phyloP scores from a whole-genome alignment of 2,329 filamentous ascomycete species.

The Thyridium curvatum region DNA sequence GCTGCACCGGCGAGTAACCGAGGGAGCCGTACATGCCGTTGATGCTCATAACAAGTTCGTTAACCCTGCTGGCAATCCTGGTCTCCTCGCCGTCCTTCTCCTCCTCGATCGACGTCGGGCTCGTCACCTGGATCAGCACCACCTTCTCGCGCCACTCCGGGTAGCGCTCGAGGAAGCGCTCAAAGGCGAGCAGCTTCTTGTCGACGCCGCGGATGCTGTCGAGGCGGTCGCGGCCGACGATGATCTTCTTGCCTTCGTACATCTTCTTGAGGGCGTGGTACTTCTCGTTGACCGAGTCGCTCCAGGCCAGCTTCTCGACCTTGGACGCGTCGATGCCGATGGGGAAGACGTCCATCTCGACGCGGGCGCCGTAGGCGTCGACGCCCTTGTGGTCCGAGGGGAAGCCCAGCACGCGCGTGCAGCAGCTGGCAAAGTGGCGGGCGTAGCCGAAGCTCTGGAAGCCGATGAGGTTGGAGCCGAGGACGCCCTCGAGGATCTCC shows the following conservation, averaged over 20 bases:
- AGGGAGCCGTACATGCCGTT: slow-evolving; percentile 86
- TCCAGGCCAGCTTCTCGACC: slow-evolving; percentile 70
- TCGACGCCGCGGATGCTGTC: slow-evolving; percentile 89
- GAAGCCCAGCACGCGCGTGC: slow-evolving; percentile 85
- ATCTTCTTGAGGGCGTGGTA: slow-evolving; percentile 67
- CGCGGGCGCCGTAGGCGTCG: slow-evolving; percentile 81
- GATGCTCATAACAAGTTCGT: slow-evolving; percentile 84
- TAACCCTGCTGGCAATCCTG: slow-evolving; percentile 82
- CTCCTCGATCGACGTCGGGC: slow-evolving; percentile 73
- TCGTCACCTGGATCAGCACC: slow-evolving; percentile 91
- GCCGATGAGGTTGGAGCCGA: slow-evolving; percentile 87
- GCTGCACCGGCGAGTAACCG: slow-evolving; percentile 84
- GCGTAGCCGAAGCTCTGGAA: slow-evolving; percentile 97
- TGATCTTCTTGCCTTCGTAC: slow-evolving; percentile 88
- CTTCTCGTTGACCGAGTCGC: slow-evolving; percentile 61
- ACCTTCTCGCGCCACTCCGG: slow-evolving; percentile 90
- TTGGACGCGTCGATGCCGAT: slow-evolving; percentile 88
- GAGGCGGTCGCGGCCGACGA: slow-evolving; percentile 88
- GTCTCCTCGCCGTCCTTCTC: slow-evolving; percentile 70
- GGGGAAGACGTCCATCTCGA: slow-evolving; percentile 88
- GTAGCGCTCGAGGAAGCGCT: slow-evolving; percentile 83
- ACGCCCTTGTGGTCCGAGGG: slow-evolving; percentile 80
- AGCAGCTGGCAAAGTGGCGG: slow-evolving; percentile 90
- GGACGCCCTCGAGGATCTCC: slow-evolving; percentile 81
- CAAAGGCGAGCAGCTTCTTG: slow-evolving; percentile 94